A percentile compares a stretch with the other conserved stretches of the same genome.
These are phyloP conservation scores for Coelastrella sp. DNA, from an alignment of 139 green algal genomes.

Conservation along the genomic window DNA sequence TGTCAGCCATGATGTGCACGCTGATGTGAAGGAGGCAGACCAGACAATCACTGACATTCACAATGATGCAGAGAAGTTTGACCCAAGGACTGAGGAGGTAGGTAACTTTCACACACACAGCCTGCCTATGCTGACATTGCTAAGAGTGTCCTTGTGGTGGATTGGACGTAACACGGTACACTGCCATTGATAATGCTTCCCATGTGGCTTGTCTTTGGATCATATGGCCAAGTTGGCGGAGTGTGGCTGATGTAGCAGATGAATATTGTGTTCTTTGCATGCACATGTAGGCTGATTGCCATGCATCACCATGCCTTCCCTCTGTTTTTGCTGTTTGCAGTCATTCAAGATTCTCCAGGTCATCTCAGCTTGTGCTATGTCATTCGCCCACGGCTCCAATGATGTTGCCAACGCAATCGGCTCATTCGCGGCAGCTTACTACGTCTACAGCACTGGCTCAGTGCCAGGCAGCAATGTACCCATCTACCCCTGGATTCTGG, in stretches of 20 bases:
- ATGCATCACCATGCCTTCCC: no score
- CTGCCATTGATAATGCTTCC: no score
- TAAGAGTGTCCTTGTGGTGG: background rate
- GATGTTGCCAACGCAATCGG: conserved; percentile 84
- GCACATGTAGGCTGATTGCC: no score
- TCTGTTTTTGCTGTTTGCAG: background rate
- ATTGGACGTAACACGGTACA: no score
- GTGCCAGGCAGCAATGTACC: conserved; percentile 22
- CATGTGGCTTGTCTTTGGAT: no score
- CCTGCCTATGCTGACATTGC: no score
- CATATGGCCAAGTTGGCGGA: background rate
- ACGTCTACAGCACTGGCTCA: conserved; percentile 28
- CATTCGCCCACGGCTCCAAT: conserved; percentile 59
- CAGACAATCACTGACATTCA: conserved; percentile 56
- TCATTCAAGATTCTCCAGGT: conserved; percentile 14
- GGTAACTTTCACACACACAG: background rate
- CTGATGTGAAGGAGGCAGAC: conserved; percentile 33
- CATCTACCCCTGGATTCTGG: conserved; percentile 43
- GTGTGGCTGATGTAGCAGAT: background rate
- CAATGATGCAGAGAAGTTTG: conserved; percentile 71
- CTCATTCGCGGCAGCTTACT: conserved; percentile 74
- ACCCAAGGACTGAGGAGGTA: conserved; percentile 71
- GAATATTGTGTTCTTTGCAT: background rate
- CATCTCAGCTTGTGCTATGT: conserved; percentile 34
- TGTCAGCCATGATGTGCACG: conserved; percentile 47